Base-by-base conservation (phyloP, 129 eudicot genomes). In the Solidago caesia region DNA sequence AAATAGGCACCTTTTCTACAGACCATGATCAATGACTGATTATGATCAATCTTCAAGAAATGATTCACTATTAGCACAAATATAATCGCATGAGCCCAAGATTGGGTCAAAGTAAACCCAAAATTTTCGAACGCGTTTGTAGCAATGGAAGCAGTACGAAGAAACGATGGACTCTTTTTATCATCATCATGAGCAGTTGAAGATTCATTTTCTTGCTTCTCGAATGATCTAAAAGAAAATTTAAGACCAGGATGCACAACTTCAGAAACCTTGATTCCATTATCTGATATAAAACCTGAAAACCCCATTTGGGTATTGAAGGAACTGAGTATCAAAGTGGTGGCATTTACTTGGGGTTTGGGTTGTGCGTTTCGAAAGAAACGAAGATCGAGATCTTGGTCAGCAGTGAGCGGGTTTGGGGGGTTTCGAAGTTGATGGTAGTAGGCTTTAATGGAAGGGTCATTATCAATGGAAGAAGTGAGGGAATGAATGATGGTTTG, bases 11-110 rank as follows among this genome's bases (percentile, higher is more conserved):
- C 99, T 43, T 78, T 81, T 91, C 85, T 72, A 83, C 2, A 1
- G 39, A 33, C 39, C 39, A 33, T 33, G 39, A 33, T 33, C 3
- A 33, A 33, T 33, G 39, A 33, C 39, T 33, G 39, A 33, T 33
- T 33, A 33, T 3, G 39, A 33, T 33, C 39, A 33, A 33, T 33
- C 39, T 33, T 33, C 39, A 33, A 3, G 39, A 33, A 33, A 33
- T 33, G 39, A 33, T 33, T 33, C 39, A 33, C 78, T 57, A 89
- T 92, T 47, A 77, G 42, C 45, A 87, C 82, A 55, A 94, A 95
- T 13, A 91, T 70, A 53, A 86, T 77, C 42, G 96, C 99, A 76
- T 82, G 86, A 80, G 80, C 77, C 90, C 91, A 91, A 14, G 93
- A 78, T 64, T 87, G 81, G 5, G 94, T 89, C 33, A 79, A 78